A percentile compares a stretch with the other conserved stretches of the same genome.
Conservation (phyloP, 2,329 filamentous ascomycete species). For the Aschersonia sp. region DNA sequence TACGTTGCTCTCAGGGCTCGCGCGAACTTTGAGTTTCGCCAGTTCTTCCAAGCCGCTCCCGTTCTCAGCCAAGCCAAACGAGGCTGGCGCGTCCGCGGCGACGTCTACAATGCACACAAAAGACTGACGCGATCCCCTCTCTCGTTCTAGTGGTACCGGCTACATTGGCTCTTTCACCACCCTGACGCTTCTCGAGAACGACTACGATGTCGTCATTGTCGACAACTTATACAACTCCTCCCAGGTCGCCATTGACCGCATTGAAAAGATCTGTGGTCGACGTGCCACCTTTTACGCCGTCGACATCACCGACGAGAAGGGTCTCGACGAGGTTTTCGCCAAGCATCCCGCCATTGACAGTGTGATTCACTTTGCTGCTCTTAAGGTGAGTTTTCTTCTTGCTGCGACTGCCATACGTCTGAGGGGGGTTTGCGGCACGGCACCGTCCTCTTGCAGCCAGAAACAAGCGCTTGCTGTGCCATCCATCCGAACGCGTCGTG, state of each 20-base stretch:
- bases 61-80: not conserved
- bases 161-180: slow-evolving; percentile 98
- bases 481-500: no score
- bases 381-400: slow-evolving; percentile 52
- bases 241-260: slow-evolving; percentile 79
- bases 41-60: not conserved
- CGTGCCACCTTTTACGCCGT: slow-evolving; percentile 71
- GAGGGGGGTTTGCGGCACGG: no score
- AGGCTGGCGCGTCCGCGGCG: not conserved
- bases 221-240: slow-evolving; percentile 98
- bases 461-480: no score
- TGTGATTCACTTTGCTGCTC: slow-evolving; percentile 94
- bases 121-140: not conserved
- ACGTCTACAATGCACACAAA: slow-evolving; percentile 2
- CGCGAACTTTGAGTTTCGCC: not conserved
- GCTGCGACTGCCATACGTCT: not conserved
- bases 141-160: slow-evolving; percentile 64
- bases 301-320: slow-evolving; percentile 77
- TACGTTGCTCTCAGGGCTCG: slow-evolving; percentile 26
- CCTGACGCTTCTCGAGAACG: slow-evolving; percentile 80
- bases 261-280: slow-evolving; percentile 85
- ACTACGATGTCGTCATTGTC: slow-evolving; percentile 91
- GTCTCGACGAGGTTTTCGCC: slow-evolving; percentile 73
- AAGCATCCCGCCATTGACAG: slow-evolving; percentile 90
- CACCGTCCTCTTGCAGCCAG: no score